A percentile compares a stretch with the other conserved stretches of the same genome.
Evolutionary conservation across 306 rosid species (phyloP).

Genomic region (Gastrolobium bilobum): DNA sequence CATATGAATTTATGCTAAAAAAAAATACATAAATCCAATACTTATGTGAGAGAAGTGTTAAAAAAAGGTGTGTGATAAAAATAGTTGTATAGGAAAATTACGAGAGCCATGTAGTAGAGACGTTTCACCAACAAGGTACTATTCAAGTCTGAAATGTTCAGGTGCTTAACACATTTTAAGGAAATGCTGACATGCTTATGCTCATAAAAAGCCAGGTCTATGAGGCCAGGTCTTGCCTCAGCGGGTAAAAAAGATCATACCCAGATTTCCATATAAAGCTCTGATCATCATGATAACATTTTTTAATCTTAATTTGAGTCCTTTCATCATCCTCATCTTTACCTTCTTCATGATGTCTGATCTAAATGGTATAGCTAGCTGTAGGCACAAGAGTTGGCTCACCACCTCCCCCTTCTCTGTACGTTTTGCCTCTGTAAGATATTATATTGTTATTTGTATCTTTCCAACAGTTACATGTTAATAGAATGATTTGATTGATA

Average conservation of each 20-base stretch:
- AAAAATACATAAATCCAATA: not conserved
- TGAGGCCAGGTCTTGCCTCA: constrained; percentile 10
- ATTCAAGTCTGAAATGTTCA: constrained; percentile 28
- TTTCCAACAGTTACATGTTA: not conserved
- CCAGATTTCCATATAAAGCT: constrained; percentile 40
- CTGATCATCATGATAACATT: constrained; percentile 13
- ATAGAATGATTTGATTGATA: not conserved
- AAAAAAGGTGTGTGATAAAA: not conserved
- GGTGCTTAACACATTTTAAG: constrained; percentile 43
- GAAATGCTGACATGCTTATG: constrained; percentile 42
- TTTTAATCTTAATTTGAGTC: not conserved
- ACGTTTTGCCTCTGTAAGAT: constrained; percentile 26
- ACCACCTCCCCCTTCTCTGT: not conserved
- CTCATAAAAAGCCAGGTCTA: constrained; percentile 43
- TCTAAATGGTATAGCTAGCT: constrained; percentile 11
- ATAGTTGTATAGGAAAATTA: not conserved
- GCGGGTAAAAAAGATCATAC: constrained; percentile 27
- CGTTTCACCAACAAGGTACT: constrained; percentile 27
- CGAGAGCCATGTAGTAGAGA: constrained; percentile 17
- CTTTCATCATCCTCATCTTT: constrained; percentile 27
- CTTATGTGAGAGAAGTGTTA: not conserved
- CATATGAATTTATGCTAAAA: too few species aligned
- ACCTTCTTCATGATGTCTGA: constrained; percentile 1
- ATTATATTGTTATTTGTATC: not conserved
- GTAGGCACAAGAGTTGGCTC: constrained; percentile 21